These are phyloP conservation scores for Tieghemostelium lacteum DNA, from an alignment of 78 protist species.

Conservation along the genomic window DNA sequence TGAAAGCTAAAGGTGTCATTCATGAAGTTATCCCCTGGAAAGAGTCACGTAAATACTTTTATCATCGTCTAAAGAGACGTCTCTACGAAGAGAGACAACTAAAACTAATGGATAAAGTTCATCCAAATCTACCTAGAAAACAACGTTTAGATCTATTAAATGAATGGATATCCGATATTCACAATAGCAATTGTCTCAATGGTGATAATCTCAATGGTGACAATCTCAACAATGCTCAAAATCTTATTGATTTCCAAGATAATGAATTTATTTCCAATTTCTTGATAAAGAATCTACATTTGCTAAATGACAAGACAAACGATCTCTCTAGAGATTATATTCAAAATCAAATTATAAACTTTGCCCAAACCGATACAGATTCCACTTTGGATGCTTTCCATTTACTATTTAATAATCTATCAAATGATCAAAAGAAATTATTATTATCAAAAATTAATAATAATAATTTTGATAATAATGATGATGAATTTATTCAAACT, in stretches of 20 bases:
- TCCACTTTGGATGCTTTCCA: slow-evolving; percentile 17
- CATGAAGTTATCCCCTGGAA: slow-evolving; percentile 89
- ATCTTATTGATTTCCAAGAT: background rate
- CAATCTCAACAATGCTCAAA: background rate
- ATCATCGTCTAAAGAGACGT: slow-evolving; percentile 85
- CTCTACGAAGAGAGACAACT: slow-evolving; percentile 78
- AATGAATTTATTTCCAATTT: background rate
- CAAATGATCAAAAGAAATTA: slow-evolving; percentile 56
- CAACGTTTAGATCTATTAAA: slow-evolving; percentile 15
- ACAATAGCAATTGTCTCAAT: background rate
- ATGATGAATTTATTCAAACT: too few relatives aligned
- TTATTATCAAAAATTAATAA: slow-evolving; percentile 25
- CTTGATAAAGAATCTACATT: background rate
- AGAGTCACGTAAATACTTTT: slow-evolving; percentile 86
- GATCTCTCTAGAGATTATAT: slow-evolving; percentile 20
- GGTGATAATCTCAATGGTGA: background rate
- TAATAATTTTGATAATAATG: too few relatives aligned
- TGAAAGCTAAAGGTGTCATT: slow-evolving; percentile 94
- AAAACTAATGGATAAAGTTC: slow-evolving; percentile 21
- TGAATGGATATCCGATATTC: slow-evolving; percentile 6
- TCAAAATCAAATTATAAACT: slow-evolving; percentile 27
- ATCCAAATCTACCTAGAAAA: slow-evolving; percentile 36
- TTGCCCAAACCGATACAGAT: slow-evolving; percentile 19
- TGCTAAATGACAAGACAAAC: slow-evolving; percentile 18
- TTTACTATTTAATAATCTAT: background rate